These are phyloP conservation scores for Eragrostis nindensis DNA, from an alignment of 176 grass and related monocot genomes.

Conservation along the genomic window DNA sequence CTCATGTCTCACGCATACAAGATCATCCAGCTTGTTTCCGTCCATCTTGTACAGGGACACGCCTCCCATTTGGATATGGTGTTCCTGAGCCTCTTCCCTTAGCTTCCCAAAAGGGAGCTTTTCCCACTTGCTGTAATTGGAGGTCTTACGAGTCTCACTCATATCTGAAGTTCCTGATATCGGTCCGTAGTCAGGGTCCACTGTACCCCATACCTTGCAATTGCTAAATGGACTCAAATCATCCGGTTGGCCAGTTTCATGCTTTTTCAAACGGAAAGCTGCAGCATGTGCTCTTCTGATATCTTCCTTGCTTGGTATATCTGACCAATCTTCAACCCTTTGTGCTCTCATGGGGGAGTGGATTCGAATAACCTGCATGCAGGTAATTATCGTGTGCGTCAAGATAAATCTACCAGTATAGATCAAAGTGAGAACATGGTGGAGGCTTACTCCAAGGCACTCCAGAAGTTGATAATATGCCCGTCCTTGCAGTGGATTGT, in stretches of 20 bases:
- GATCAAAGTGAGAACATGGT: constrained; percentile 1
- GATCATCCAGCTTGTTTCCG: constrained; percentile 93
- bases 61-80: constrained; percentile 68
- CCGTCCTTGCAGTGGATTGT: constrained; percentile 95
- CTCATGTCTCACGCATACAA: constrained; percentile 84
- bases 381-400: constrained; percentile 5
- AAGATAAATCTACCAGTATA: background rate
- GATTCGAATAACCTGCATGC: constrained; percentile 80
- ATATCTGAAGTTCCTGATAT: constrained; percentile 81
- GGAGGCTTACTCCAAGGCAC: constrained; percentile 82
- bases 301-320: constrained; percentile 78
- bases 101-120: constrained; percentile 67
- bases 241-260: constrained; percentile 50
- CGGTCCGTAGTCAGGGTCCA: constrained; percentile 59
- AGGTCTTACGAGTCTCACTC: constrained; percentile 64
- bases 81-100: constrained; percentile 79
- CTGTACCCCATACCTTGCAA: constrained; percentile 91
- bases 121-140: constrained; percentile 92
- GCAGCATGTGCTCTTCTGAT: constrained; percentile 65
- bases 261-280: constrained; percentile 68
- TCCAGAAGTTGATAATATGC: constrained; percentile 99
- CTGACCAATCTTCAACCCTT: constrained; percentile 84
- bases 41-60: constrained; percentile 96
- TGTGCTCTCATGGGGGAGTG: constrained; percentile 94
- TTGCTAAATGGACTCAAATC: constrained; percentile 71